Base-by-base conservation (phyloP, 2,329 filamentous ascomycete species). In the Pseudofabraea citricarpa region DNA sequence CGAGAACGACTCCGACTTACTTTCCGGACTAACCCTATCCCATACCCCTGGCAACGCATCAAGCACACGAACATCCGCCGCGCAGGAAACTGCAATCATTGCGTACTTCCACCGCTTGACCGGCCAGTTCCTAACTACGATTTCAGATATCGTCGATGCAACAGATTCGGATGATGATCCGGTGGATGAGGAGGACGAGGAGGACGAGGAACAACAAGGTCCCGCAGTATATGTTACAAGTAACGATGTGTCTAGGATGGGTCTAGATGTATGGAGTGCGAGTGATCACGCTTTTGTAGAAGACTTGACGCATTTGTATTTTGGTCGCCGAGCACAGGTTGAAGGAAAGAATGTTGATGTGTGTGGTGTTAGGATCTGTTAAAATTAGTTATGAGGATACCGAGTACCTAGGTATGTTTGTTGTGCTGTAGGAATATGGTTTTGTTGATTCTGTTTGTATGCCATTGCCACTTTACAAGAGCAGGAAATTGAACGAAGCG, bases 91-190 rank as follows among this genome's bases (percentile, higher is more conserved):
- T 48, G 78, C 83, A 31, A 77, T 89, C 40, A 86, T 90, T 43
- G 83, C 85, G 1, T 93, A 90, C 63, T 91, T 91, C 63, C 87
- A 90, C 64, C 79, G 86, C 1, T 71, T 89, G 40, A 90, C 87
- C 0, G 75, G 77, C 2, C 72, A 78, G 53, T 72, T 88, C 33
- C 65, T 91, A 18, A 72, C 73, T 1, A 74, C 77, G 3, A 61
- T 90, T 41, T 73, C 75, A 0, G 78, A 83, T 48, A 65, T 87
- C 3, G 75, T 87, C 5, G 74, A 79, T 43, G 59, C 59, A 3
- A 60, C 55, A 6, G 61, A 63, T 39, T 58, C 58, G 2, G 61
- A 63, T 36, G 60, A 63, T 41, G 58, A 63, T 38, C n/a, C n/a
- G n/a, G n/a, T n/a, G n/a, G 65, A 65, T 19, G 64, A 65, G 26